Conservation (phyloP, 139 green algal species). For the Penium margaritaceum region DNA sequence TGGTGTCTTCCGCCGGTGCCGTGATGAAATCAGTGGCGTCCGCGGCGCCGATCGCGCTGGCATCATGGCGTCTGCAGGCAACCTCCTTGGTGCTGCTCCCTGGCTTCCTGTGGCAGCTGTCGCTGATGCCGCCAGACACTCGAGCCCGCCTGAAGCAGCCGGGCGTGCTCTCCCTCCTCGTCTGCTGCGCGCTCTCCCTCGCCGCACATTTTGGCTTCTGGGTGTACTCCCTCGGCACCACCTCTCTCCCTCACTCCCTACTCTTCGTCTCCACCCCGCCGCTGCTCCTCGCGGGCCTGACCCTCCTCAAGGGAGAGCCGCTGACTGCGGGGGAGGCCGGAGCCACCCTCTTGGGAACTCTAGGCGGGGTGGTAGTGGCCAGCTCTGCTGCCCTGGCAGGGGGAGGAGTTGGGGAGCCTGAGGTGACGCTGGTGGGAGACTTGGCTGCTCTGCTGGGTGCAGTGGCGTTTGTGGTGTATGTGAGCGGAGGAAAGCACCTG, state of each 20-base stretch:
- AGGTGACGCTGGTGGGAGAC: constrained; percentile 60
- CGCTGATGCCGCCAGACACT: neutral
- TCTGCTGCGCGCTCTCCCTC: constrained; percentile 55
- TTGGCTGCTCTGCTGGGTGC: constrained; percentile 53
- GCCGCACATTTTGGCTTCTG: constrained; percentile 66
- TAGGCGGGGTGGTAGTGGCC: constrained; percentile 1
- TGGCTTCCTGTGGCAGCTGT: constrained; percentile 20
- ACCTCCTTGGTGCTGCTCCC: constrained; percentile 22
- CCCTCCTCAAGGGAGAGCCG: constrained; percentile 48
- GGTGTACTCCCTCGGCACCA: constrained; percentile 51
- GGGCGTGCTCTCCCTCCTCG: constrained; percentile 5
- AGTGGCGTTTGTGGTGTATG: constrained; percentile 53
- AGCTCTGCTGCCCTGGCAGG: no score
- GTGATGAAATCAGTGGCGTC: constrained; percentile 25
- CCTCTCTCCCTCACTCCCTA: constrained; percentile 64
- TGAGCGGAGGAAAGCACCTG: constrained; percentile 46
- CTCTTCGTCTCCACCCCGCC: constrained; percentile 67
- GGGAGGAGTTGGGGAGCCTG: neutral
- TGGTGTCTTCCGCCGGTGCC: constrained; percentile 23
- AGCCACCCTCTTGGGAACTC: constrained; percentile 1
- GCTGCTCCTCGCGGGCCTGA: constrained; percentile 58
- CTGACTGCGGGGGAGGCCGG: constrained; percentile 51
- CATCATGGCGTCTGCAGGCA: constrained; percentile 30
- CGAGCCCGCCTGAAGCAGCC: neutral
- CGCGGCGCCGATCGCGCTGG: constrained; percentile 19